Evolutionary conservation across 1,284 basidiomycete genomes (phyloP).

Genomic region (Trichosporon sp.): DNA sequence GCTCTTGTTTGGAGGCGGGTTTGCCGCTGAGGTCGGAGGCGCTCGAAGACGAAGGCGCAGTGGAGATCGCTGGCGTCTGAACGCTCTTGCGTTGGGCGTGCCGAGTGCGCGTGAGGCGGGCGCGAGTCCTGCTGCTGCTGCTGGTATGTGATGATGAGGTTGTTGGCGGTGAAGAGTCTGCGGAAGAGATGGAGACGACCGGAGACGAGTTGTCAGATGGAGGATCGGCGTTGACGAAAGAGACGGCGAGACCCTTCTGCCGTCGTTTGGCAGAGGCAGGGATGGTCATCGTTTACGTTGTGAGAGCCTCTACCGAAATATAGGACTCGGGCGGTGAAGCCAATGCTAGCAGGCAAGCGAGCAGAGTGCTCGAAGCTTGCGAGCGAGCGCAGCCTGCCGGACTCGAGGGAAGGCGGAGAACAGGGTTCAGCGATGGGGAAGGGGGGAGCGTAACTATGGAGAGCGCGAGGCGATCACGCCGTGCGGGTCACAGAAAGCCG

Average conservation of each 20-base stretch:
- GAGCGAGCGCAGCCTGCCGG: background rate
- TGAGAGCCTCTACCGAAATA: background rate
- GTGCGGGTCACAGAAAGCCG: background rate
- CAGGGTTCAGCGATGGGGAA: background rate
- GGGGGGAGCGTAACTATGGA: background rate
- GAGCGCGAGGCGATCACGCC: background rate
- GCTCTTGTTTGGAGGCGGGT: background rate
- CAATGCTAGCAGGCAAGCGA: background rate
- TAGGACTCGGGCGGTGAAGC: background rate
- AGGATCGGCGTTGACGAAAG: background rate
- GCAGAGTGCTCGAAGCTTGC: background rate
- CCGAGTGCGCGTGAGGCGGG: background rate
- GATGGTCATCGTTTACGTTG: background rate
- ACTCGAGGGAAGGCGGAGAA: background rate
- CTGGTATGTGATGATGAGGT: background rate
- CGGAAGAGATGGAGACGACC: background rate
- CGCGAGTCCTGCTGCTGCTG: background rate
- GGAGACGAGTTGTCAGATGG: background rate
- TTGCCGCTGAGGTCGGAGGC: background rate
- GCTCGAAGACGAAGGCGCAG: background rate
- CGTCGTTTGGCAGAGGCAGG: background rate
- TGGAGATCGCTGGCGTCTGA: background rate
- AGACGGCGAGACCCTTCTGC: background rate
- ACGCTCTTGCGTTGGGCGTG: background rate
- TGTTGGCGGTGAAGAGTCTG: background rate